Conservation (phyloP, 2,329 filamentous ascomycete species). For the Orbilia quercus region DNA sequence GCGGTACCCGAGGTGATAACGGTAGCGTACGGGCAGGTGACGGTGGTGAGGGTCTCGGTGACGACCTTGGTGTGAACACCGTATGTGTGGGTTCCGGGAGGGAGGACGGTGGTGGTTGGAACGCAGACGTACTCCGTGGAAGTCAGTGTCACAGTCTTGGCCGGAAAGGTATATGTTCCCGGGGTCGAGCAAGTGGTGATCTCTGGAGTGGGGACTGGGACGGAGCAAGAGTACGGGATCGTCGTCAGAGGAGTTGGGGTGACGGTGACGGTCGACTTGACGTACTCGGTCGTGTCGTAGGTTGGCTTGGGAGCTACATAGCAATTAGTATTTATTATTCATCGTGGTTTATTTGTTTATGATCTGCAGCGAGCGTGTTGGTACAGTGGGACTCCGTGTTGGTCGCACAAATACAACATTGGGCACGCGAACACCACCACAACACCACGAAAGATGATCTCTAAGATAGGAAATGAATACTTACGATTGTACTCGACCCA, state of each 20-base stretch:
- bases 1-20: slow-evolving; percentile 70
- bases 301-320: slow-evolving; percentile 52
- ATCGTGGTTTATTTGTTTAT: slow-evolving; percentile 3
- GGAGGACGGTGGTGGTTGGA: slow-evolving; percentile 71
- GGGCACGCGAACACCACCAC: too few species aligned
- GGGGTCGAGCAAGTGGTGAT: slow-evolving; percentile 72
- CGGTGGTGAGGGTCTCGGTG: slow-evolving; percentile 73
- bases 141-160: slow-evolving; percentile 75
- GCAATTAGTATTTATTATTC: neutral
- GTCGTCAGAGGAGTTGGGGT: slow-evolving; percentile 53
- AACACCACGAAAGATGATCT: neutral
- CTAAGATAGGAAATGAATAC: slow-evolving; percentile 3
- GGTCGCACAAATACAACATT: neutral
- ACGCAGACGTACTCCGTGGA: slow-evolving; percentile 75
- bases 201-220: slow-evolving; percentile 65
- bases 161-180: slow-evolving; percentile 80
- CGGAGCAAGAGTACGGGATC: slow-evolving; percentile 55
- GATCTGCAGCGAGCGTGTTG: neutral
- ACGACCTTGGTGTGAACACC: slow-evolving; percentile 80
- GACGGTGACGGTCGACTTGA: slow-evolving; percentile 54
- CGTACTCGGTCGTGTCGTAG: slow-evolving; percentile 52
- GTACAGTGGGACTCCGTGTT: neutral
- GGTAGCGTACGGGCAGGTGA: slow-evolving; percentile 75
- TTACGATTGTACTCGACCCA: slow-evolving; percentile 56
- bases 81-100: slow-evolving; percentile 74